These are phyloP conservation scores for Schizochytrium sp. DNA, from an alignment of 108 stramenopile species.

Conservation along the genomic window DNA sequence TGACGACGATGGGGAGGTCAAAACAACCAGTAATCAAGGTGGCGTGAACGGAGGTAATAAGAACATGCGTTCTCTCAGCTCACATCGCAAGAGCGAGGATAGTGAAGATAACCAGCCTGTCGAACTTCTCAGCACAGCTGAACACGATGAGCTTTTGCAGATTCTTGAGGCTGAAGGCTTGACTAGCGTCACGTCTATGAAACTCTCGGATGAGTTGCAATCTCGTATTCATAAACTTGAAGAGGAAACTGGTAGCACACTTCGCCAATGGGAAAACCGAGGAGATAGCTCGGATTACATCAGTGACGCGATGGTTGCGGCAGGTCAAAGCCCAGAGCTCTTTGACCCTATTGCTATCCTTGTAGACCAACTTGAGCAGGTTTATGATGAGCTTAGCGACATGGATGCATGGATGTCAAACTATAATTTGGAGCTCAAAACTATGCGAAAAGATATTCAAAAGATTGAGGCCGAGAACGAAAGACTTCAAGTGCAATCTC, in stretches of 20 bases:
- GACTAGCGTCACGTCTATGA: not conserved
- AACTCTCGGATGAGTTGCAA: not conserved
- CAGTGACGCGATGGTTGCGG: not conserved
- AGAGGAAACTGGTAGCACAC: conserved; percentile 34
- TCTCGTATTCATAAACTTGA: not conserved
- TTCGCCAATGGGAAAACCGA: conserved; percentile 48
- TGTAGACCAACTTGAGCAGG: conserved; percentile 41
- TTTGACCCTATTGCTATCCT: conserved; percentile 34
- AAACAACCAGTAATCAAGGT: not conserved
- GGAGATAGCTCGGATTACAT: conserved; percentile 21
- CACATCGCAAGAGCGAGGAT: conserved; percentile 25
- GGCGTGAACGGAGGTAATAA: not conserved
- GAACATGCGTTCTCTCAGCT: not conserved
- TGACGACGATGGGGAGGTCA: not conserved
- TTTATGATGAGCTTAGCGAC: conserved; percentile 37
- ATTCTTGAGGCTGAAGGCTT: conserved; percentile 27
- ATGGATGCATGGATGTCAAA: conserved; percentile 57
- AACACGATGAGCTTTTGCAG: conserved; percentile 37
- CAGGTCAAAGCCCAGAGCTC: not conserved
- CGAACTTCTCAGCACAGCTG: conserved; percentile 12
- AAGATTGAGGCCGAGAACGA: conserved; percentile 57
- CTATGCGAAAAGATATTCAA: conserved; percentile 55
- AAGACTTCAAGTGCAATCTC: conserved; percentile 1
- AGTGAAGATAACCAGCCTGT: not conserved
- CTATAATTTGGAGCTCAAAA: conserved; percentile 52